Conservation (phyloP, 352 stramenopile species). For the Phytophthora foliorum region DNA sequence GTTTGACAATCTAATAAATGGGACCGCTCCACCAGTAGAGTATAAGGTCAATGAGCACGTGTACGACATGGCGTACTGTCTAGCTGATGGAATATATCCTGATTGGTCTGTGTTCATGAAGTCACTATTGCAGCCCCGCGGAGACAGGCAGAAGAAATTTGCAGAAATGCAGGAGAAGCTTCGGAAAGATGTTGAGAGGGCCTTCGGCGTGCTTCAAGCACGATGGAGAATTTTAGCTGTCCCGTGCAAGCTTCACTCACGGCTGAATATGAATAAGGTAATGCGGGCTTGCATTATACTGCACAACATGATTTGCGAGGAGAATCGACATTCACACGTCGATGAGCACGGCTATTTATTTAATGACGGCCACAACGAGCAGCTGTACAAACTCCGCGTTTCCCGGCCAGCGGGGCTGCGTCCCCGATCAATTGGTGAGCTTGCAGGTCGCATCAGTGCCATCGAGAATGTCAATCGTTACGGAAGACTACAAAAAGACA, state of each 20-base stretch:
- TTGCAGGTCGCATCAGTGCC: not conserved
- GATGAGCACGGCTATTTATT: constrained; percentile 2
- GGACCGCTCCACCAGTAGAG: not conserved
- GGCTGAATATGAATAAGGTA: constrained; percentile 5
- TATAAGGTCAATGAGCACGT: not conserved
- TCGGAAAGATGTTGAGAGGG: constrained; percentile 7
- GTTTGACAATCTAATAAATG: constrained; percentile 2
- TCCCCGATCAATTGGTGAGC: constrained; percentile 5
- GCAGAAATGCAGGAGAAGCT: not conserved
- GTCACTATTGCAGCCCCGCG: not conserved
- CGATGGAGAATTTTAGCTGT: constrained; percentile 10
- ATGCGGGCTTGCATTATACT: constrained; percentile 8
- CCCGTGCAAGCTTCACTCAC: constrained; percentile 2
- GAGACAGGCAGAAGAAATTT: constrained; percentile 4
- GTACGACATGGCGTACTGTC: constrained; percentile 1
- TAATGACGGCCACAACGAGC: not conserved
- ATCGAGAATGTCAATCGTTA: not conserved
- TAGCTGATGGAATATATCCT: constrained; percentile 6
- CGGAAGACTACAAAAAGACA: not conserved
- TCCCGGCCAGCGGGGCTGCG: not conserved
- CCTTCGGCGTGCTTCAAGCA: constrained; percentile 10
- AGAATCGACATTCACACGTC: not conserved
- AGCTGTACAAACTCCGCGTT: not conserved
- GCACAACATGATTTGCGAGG: constrained; percentile 9
- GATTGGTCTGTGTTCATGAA: not conserved